phyloP scores from a whole-genome alignment of 768 basidiomycete species.

The Tylopilus cervinicoccineus region DNA sequence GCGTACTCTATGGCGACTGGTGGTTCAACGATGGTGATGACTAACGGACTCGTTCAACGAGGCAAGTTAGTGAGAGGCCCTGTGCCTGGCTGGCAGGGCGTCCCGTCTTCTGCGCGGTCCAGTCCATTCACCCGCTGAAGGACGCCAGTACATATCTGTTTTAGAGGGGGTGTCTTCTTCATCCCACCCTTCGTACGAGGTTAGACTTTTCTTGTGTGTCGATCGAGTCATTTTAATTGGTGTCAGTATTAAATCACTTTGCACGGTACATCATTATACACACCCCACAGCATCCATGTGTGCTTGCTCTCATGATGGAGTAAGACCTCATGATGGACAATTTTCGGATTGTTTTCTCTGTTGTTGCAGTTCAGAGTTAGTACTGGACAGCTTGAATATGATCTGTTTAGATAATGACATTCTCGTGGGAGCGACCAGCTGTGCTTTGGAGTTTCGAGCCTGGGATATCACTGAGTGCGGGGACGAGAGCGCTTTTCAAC shows the following conservation, averaged over 20 bases:
- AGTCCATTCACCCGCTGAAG: not conserved
- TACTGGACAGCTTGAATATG: no score
- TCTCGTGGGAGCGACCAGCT: no score
- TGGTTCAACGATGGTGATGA: constrained; percentile 39
- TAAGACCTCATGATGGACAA: not conserved
- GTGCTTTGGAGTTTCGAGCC: no score
- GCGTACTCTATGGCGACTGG: constrained; percentile 63
- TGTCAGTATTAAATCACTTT: not conserved
- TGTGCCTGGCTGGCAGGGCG: not conserved
- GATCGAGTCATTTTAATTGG: not conserved
- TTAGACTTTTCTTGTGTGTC: not conserved
- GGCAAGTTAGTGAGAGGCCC: not conserved
- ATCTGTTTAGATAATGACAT: no score
- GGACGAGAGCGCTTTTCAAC: no score
- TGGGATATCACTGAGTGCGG: no score
- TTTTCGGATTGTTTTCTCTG: not conserved
- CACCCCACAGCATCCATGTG: not conserved
- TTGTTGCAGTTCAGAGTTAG: no score
- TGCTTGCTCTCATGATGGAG: not conserved
- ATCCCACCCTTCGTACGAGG: not conserved
- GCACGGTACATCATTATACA: not conserved
- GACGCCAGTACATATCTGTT: not conserved
- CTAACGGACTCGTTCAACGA: not conserved
- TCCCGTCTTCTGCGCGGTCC: not conserved
- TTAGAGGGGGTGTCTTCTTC: not conserved